Percentiles rank a stretch among this genome's conserved stretches.
These are phyloP conservation scores for Microthlaspi erraticum DNA, from an alignment of 345 rosid species.

Conservation along the genomic window DNA sequence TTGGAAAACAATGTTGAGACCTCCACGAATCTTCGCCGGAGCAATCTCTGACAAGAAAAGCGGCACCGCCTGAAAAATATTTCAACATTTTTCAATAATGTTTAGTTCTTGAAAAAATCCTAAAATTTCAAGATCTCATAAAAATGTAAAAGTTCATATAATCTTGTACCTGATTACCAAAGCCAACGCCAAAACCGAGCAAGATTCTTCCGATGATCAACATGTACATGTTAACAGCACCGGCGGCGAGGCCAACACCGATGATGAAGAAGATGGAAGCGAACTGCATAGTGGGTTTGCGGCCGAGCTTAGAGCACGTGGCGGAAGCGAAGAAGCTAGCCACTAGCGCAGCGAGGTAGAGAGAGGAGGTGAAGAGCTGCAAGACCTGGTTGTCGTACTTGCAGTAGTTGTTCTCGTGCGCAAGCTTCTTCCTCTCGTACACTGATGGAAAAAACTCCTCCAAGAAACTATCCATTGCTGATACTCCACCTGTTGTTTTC, in stretches of 20 bases:
- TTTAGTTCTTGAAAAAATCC: neutral
- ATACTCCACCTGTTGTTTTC: conserved; percentile 65
- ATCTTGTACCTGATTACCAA: conserved; percentile 63
- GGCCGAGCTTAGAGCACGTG: conserved; percentile 55
- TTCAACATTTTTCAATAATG: neutral
- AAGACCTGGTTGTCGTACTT: conserved; percentile 64
- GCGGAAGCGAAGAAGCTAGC: conserved; percentile 66
- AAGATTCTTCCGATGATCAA: conserved; percentile 66
- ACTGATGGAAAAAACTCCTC: conserved; percentile 63
- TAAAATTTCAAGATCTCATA: neutral
- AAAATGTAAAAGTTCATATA: neutral
- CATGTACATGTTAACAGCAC: conserved; percentile 51
- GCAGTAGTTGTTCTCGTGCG: conserved; percentile 72
- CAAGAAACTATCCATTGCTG: conserved; percentile 87
- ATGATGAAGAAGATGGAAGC: conserved; percentile 67
- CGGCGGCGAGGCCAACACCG: conserved; percentile 59
- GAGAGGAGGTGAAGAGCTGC: conserved; percentile 75
- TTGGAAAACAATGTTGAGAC: conserved; percentile 69
- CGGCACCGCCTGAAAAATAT: conserved; percentile 57
- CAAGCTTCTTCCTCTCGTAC: conserved; percentile 60
- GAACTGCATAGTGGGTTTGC: conserved; percentile 75
- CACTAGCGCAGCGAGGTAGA: conserved; percentile 71
- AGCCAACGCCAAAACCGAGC: conserved; percentile 75
- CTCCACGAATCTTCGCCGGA: conserved; percentile 60
- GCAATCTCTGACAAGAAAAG: conserved; percentile 73